A percentile compares a stretch with the other conserved stretches of the same genome.
Evolutionary conservation across 768 basidiomycete species (phyloP).

Genomic region (Fomitopsis serialis): DNA sequence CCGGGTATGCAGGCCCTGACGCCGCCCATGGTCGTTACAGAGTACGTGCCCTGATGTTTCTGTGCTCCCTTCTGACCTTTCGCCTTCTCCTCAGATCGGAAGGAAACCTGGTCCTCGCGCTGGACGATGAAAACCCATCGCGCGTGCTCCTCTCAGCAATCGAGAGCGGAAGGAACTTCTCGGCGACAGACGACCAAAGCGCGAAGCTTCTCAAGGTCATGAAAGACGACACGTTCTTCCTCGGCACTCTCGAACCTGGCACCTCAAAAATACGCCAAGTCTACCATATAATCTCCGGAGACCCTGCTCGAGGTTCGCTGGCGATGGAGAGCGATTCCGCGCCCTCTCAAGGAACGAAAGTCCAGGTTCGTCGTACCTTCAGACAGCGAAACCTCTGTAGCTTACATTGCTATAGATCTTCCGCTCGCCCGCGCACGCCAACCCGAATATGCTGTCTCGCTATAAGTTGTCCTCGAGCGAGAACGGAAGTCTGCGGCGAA

Average conservation of each 20-base stretch:
- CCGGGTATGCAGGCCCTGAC: slow-evolving; percentile 40
- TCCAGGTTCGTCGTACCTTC: slow-evolving; percentile 37
- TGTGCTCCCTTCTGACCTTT: background rate
- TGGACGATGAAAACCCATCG: slow-evolving; percentile 57
- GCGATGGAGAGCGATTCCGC: slow-evolving; percentile 51
- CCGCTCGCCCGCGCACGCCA: background rate
- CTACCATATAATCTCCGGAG: slow-evolving; percentile 62
- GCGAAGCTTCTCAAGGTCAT: slow-evolving; percentile 18
- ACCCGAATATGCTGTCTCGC: slow-evolving; percentile 2
- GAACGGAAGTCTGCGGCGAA: background rate
- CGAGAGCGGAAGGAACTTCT: slow-evolving; percentile 24
- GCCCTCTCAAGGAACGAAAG: slow-evolving; percentile 41
- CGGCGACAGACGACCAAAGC: slow-evolving; percentile 11
- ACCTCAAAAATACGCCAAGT: slow-evolving; percentile 37
- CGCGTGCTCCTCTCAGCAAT: slow-evolving; percentile 53
- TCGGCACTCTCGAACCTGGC: slow-evolving; percentile 34
- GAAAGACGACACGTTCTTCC: slow-evolving; percentile 54
- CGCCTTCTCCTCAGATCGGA: slow-evolving; percentile 39
- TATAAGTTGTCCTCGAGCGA: background rate
- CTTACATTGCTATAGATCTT: slow-evolving; percentile 3
- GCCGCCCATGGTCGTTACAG: slow-evolving; percentile 44
- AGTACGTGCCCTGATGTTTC: slow-evolving; percentile 28
- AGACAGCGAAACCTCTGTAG: background rate
- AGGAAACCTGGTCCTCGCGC: slow-evolving; percentile 64
- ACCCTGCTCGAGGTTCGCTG: slow-evolving; percentile 63